Evolutionary conservation across 2,329 filamentous ascomycete genomes (phyloP), one percentile per base, ranked within the genome.

Genomic region (Metarhizium rileyi): DNA sequence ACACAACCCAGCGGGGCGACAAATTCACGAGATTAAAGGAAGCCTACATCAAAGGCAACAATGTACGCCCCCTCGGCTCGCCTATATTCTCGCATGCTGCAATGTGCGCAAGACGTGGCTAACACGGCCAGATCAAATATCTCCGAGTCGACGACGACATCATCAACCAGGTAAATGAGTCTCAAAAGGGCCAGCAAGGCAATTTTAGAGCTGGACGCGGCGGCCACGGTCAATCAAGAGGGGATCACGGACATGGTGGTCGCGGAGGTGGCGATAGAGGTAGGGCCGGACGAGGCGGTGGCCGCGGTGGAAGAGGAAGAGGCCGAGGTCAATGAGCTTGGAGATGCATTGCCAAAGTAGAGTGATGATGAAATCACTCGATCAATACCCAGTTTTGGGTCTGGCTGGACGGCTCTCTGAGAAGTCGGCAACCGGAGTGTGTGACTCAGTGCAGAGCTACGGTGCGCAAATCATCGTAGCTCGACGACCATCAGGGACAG

Each of bases 31-130:
- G 89, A 63, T 73, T 98, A 69, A 84, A 90, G 33, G 94, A 98
- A 67, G 90, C 91, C 51, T 98, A 98, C 64, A 87, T 98, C 47
- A 86, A 95, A 65, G 93, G 93, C 53, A 98, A 97, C 71, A 98
- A 97, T 65, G 91, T 96, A 71, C 53, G 86, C 74, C 23, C 14
- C 8, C 2, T 6, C 26, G n/a, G n/a, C n/a, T n/a, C n/a, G n/a
- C n/a, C 27, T 7, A 26, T 26, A 12, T 27, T 16, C 30, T 33
- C 30, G 10, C 10, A 33, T 14, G 30, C 16, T 33, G 30, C 10
- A 33, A 10, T n/a, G 5, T 38, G 35, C 16, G 5, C 16, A 18
- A n/a, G 41, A 55, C 38, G 25, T 38, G n/a, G 25, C 46, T n/a
- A 20, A 35, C 4, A 22, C 27, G 30, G 18, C 16, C 35, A 96